Percentiles rank a stretch among this genome's conserved stretches.
phyloP scores from a whole-genome alignment of 495 filamentous ascomycete species.

The Lichenothelia convexa region DNA sequence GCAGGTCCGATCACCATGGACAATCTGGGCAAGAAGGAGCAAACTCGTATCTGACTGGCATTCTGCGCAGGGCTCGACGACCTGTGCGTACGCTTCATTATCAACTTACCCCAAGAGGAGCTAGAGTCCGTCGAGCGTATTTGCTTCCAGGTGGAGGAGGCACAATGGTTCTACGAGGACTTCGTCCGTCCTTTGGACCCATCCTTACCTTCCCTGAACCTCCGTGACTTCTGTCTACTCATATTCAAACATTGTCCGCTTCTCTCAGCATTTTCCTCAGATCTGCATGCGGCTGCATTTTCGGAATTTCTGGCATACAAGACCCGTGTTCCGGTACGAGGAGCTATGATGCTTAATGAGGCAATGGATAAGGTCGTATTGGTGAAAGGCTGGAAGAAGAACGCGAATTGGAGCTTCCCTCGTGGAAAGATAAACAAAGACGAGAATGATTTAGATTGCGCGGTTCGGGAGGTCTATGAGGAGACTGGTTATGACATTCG shows the following conservation, averaged over 20 bases:
- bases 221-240: constrained; percentile 63
- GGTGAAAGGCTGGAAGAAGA: constrained; percentile 96
- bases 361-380: constrained; percentile 80
- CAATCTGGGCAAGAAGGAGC: too few species aligned
- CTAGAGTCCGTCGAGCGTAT: constrained; percentile 78
- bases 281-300: constrained; percentile 63
- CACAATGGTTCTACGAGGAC: constrained; percentile 99
- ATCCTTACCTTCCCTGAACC: constrained; percentile 59
- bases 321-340: constrained; percentile 77
- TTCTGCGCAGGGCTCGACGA: constrained; percentile 58
- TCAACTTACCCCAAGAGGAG: constrained; percentile 84
- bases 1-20: too few species aligned
- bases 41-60: background rate
- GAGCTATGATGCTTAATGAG: constrained; percentile 80
- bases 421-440: constrained; percentile 94
- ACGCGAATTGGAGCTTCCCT: constrained; percentile 89
- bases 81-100: constrained; percentile 85
- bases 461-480: constrained; percentile 83
- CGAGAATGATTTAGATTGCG: constrained; percentile 81
- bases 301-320: constrained; percentile 87
- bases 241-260: constrained; percentile 90
- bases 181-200: constrained; percentile 87
- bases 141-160: constrained; percentile 96
- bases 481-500: constrained; percentile 82
- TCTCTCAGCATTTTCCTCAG: constrained; percentile 57